These are phyloP conservation scores for Aspergillus cejpii DNA, from an alignment of 2,329 filamentous ascomycete genomes.

Conservation along the genomic window DNA sequence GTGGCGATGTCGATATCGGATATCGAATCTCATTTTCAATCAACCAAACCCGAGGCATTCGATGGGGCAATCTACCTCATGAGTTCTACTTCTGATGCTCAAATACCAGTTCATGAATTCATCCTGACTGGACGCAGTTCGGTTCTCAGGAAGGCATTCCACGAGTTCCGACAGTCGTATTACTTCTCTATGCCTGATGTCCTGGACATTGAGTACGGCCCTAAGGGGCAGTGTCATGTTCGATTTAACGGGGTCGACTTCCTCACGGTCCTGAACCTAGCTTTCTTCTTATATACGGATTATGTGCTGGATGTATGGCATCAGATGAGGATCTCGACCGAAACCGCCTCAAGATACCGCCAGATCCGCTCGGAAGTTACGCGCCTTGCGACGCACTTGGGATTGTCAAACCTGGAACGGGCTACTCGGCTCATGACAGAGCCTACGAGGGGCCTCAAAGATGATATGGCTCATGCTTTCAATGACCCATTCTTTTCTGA, in stretches of 20 bases:
- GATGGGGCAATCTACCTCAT: slow-evolving; percentile 38
- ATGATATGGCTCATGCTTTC: slow-evolving; percentile 65
- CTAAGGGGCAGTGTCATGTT: slow-evolving; percentile 51
- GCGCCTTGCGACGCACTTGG: slow-evolving; percentile 67
- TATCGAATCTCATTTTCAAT: slow-evolving; percentile 38
- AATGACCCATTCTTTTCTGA: slow-evolving; percentile 65
- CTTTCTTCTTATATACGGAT: slow-evolving; percentile 76
- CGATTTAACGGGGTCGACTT: slow-evolving; percentile 67
- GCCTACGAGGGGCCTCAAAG: slow-evolving; percentile 57
- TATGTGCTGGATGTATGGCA: slow-evolving; percentile 80
- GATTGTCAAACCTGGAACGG: slow-evolving; percentile 65
- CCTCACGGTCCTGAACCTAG: slow-evolving; percentile 69
- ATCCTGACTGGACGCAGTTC: slow-evolving; percentile 68
- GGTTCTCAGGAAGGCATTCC: slow-evolving; percentile 57
- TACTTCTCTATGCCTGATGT: slow-evolving; percentile 55
- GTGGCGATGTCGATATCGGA: slow-evolving; percentile 41
- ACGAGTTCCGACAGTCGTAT: slow-evolving; percentile 51
- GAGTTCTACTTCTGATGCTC: slow-evolving; percentile 59
- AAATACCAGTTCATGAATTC: slow-evolving; percentile 77
- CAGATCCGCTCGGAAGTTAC: slow-evolving; percentile 80
- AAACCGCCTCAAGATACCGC: slow-evolving; percentile 65
- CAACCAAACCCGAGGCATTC: slow-evolving; percentile 20
- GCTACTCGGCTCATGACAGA: slow-evolving; percentile 68
- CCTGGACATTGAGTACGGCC: slow-evolving; percentile 50
- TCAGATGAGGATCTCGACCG: slow-evolving; percentile 58